phyloP scores from a whole-genome alignment of 2,329 filamentous ascomycete genomes.

The Claviceps fusiformis region DNA sequence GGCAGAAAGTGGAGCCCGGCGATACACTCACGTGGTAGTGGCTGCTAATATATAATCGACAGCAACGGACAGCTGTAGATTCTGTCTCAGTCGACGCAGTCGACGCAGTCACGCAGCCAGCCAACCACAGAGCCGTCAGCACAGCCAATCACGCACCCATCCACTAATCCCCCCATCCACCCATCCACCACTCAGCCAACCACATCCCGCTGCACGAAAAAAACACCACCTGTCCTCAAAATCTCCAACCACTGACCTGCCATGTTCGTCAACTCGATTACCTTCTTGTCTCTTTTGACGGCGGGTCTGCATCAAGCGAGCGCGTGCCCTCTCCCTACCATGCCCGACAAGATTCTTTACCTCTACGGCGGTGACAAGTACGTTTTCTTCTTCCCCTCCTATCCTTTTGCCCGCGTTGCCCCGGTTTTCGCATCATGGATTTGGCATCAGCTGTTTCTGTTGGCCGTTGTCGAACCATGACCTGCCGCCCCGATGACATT shows the following conservation, averaged over 20 bases:
- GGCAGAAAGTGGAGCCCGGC: too few relatives aligned
- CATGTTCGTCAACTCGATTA: background rate
- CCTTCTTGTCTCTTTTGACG: background rate
- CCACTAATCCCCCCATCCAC: too few relatives aligned
- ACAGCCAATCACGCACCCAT: too few relatives aligned
- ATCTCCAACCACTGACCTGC: background rate
- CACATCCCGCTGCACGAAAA: background rate
- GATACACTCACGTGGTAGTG: too few relatives aligned
- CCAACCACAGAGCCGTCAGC: too few relatives aligned
- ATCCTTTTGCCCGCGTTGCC: too few relatives aligned
- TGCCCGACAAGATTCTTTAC: constrained; percentile 14
- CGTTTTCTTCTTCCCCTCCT: constrained; percentile 5
- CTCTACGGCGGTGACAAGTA: constrained; percentile 29
- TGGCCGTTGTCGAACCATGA: background rate
- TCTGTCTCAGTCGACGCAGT: too few relatives aligned
- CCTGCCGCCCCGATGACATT: too few relatives aligned
- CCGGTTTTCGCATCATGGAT: background rate
- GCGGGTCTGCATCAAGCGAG: background rate
- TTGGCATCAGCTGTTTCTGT: background rate
- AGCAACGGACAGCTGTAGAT: too few relatives aligned
- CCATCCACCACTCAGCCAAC: too few relatives aligned
- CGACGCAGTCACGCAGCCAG: too few relatives aligned
- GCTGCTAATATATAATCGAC: background rate
- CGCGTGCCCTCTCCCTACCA: constrained; percentile 1
- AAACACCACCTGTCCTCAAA: background rate